phyloP scores from a whole-genome alignment of 2,329 filamentous ascomycete species.

The Rhexocercosporidium sp. region DNA sequence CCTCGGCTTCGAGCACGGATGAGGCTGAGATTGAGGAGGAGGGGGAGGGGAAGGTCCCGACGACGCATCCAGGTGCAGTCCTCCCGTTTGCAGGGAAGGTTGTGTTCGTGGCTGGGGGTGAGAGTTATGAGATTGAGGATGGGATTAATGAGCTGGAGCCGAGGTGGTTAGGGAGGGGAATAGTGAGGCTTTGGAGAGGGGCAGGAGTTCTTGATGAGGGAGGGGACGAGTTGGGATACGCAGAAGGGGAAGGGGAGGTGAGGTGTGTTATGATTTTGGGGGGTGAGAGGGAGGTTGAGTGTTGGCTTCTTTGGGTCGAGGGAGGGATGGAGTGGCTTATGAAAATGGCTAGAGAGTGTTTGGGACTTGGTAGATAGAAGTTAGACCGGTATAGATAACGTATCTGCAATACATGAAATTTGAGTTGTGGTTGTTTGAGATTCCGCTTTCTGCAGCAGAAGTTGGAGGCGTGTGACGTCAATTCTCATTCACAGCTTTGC shows the following conservation, averaged over 20 bases:
- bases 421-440: too few relatives aligned
- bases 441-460: too few relatives aligned
- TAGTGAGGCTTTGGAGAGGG: constrained; percentile 16
- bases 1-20: too few relatives aligned
- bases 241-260: neutral
- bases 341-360: too few relatives aligned
- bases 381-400: too few relatives aligned
- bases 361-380: too few relatives aligned
- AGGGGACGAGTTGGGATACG: constrained; percentile 23
- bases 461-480: too few relatives aligned
- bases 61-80: constrained; percentile 13
- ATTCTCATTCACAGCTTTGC: neutral
- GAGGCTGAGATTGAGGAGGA: too few relatives aligned
- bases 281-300: neutral
- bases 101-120: constrained; percentile 23
- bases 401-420: too few relatives aligned
- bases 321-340: too few relatives aligned
- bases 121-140: constrained; percentile 30
- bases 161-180: constrained; percentile 26
- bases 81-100: constrained; percentile 26
- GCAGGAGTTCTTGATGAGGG: constrained; percentile 27
- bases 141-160: constrained; percentile 22
- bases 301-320: neutral
- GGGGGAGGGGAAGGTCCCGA: too few relatives aligned
- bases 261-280: too few relatives aligned